A percentile compares a stretch with the other conserved stretches of the same genome.
These are phyloP conservation scores for Penicillium nucicola DNA, from an alignment of 495 filamentous ascomycete genomes.

Conservation along the genomic window DNA sequence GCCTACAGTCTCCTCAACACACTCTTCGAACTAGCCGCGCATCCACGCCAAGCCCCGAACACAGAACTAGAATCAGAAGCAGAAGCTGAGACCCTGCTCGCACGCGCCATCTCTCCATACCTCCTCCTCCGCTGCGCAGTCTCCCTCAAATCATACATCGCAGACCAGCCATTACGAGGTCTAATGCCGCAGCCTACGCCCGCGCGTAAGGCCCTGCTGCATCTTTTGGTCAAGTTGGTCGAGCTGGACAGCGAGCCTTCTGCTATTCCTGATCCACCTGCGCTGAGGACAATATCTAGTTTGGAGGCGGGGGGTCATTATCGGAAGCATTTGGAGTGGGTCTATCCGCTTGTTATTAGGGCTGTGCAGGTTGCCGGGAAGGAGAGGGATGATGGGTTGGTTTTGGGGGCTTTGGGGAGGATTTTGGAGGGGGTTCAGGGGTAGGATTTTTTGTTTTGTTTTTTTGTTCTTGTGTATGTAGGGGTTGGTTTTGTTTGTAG, in stretches of 20 bases:
- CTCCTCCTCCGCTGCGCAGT: conserved; percentile 79
- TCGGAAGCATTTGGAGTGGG: conserved; percentile 73
- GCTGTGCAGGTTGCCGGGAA: conserved; percentile 66
- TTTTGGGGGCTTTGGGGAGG: conserved; percentile 58
- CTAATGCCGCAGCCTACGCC: conserved; percentile 86
- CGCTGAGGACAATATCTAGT: conserved; percentile 37
- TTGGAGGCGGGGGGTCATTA: conserved; percentile 18
- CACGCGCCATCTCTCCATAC: conserved; percentile 75
- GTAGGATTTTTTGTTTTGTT: no score
- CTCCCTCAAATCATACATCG: conserved; percentile 75
- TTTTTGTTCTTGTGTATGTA: no score
- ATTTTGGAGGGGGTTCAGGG: conserved; percentile 59
- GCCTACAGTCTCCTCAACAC: conserved; percentile 78
- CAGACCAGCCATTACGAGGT: conserved; percentile 88
- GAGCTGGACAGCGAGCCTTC: conserved; percentile 66
- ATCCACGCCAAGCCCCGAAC: conserved; percentile 20
- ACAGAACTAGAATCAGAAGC: conserved; percentile 8
- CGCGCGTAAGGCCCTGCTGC: conserved; percentile 73
- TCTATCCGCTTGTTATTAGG: conserved; percentile 77
- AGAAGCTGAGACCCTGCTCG: conserved; percentile 49
- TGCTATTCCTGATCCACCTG: conserved; percentile 63
- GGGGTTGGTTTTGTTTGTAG: not conserved
- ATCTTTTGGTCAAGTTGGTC: conserved; percentile 63
- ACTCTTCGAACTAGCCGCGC: conserved; percentile 67
- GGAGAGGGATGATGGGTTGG: conserved; percentile 55